These are phyloP conservation scores for Penicillium sp. DNA, from an alignment of 2,329 filamentous ascomycete genomes.

Conservation along the genomic window DNA sequence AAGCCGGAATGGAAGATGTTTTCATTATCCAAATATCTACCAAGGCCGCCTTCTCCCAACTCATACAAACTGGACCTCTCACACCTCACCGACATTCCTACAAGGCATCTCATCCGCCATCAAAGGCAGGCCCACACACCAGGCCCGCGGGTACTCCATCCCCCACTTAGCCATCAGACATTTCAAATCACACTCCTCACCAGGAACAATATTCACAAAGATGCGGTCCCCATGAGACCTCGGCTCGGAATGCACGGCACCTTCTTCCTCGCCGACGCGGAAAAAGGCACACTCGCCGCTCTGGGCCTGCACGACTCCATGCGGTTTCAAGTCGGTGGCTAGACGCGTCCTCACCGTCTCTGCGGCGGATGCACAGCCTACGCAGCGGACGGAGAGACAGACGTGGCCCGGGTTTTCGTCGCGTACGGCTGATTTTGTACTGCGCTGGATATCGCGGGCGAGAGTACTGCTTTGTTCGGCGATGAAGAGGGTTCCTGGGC, in stretches of 20 bases:
- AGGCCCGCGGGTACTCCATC: slow-evolving; percentile 33
- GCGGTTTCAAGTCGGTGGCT: slow-evolving; percentile 27
- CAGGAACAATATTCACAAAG: slow-evolving; percentile 44
- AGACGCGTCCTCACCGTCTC: slow-evolving; percentile 46
- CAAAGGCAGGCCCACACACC: slow-evolving; percentile 27
- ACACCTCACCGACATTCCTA: slow-evolving; percentile 20
- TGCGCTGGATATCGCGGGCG: slow-evolving; percentile 40
- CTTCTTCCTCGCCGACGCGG: slow-evolving; percentile 45
- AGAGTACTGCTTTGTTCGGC: slow-evolving; percentile 30
- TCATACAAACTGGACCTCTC: too few relatives aligned
- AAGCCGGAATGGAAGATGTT: too few relatives aligned
- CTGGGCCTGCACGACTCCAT: slow-evolving; percentile 17
- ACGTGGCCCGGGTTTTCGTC: slow-evolving; percentile 38
- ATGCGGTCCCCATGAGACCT: slow-evolving; percentile 33
- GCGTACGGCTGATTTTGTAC: slow-evolving; percentile 31
- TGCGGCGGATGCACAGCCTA: slow-evolving; percentile 49
- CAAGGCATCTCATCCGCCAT: slow-evolving; percentile 9
- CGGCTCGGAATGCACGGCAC: slow-evolving; percentile 37
- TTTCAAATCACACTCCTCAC: slow-evolving; percentile 34
- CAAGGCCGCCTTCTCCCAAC: too few relatives aligned
- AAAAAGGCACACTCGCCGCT: slow-evolving; percentile 48
- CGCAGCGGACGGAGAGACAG: slow-evolving; percentile 50
- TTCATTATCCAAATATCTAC: too few relatives aligned
- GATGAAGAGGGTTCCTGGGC: slow-evolving; percentile 54
- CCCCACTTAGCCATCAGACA: slow-evolving; percentile 38